These are phyloP conservation scores for Xylaria sp. DNA, from an alignment of 2,329 filamentous ascomycete species.

Conservation along the genomic window DNA sequence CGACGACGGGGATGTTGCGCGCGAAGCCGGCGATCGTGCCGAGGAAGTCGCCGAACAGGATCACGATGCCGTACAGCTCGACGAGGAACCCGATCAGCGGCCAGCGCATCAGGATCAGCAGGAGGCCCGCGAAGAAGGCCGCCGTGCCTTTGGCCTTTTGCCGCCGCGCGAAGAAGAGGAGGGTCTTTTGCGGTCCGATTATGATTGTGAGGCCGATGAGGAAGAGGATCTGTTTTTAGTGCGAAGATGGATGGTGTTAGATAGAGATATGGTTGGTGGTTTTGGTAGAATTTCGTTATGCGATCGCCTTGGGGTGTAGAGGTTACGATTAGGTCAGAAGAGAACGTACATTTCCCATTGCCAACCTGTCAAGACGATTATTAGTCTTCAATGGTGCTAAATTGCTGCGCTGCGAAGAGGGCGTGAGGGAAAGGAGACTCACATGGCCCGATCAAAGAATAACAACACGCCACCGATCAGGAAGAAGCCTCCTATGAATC, in stretches of 20 bases:
- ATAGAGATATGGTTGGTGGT: neutral
- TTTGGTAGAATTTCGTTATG: neutral
- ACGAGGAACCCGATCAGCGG: constrained; percentile 88
- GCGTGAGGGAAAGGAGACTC: constrained; percentile 44
- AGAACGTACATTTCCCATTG: constrained; percentile 87
- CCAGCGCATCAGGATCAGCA: constrained; percentile 88
- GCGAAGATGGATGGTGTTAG: too few species aligned
- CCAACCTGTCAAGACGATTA: constrained; percentile 66
- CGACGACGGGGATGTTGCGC: constrained; percentile 81
- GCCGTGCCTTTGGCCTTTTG: constrained; percentile 92
- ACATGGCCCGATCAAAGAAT: constrained; percentile 98
- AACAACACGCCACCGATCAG: constrained; percentile 91
- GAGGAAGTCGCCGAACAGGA: constrained; percentile 95
- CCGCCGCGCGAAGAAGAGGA: constrained; percentile 90
- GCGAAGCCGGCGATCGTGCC: constrained; percentile 90
- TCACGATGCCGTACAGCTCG: constrained; percentile 90
- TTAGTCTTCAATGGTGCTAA: constrained; percentile 23
- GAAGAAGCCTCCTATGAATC: constrained; percentile 80
- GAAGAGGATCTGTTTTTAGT: constrained; percentile 94
- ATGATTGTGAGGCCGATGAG: constrained; percentile 95
- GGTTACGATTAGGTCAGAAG: constrained; percentile 20
- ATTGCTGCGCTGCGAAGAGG: constrained; percentile 1
- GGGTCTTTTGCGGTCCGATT: constrained; percentile 89
- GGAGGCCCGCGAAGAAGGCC: constrained; percentile 82
- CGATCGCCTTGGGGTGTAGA: constrained; percentile 11